Evolutionary conservation across 2,329 filamentous ascomycete species (phyloP).

Genomic region (Hymenoscyphus fraxineus): DNA sequence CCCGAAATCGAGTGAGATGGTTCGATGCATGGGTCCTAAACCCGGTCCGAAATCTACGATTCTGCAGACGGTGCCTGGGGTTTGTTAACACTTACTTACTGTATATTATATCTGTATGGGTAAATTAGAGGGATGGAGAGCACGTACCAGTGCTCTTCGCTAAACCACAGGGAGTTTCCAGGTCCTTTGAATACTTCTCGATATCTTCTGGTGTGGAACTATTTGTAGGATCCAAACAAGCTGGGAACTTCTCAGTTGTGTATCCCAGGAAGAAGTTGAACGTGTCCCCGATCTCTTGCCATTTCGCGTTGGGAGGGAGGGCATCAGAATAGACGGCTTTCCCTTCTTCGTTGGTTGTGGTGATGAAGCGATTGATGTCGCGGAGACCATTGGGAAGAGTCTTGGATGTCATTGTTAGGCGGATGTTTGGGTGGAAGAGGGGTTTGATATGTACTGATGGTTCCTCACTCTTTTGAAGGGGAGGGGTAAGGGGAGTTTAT

Average conservation of each 20-base stretch:
- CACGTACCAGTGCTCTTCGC: constrained; percentile 15
- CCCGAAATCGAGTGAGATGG: constrained; percentile 41
- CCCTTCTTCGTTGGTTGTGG: constrained; percentile 17
- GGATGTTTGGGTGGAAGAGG: not conserved
- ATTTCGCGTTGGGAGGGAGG: constrained; percentile 13
- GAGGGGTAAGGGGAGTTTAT: not conserved
- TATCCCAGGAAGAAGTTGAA: constrained; percentile 25
- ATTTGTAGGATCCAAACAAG: constrained; percentile 14
- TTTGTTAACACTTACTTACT: not conserved
- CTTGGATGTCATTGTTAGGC: not conserved
- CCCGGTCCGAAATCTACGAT: constrained; percentile 27
- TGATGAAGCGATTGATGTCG: constrained; percentile 22
- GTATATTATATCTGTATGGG: not conserved
- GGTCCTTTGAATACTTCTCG: constrained; percentile 16
- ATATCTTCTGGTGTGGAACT: constrained; percentile 18
- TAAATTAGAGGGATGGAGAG: not conserved
- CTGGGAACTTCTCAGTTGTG: constrained; percentile 22
- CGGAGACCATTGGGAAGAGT: constrained; percentile 21
- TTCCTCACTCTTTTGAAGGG: not conserved
- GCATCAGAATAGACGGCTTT: constrained; percentile 20
- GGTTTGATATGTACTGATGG: not conserved
- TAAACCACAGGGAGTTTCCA: constrained; percentile 21
- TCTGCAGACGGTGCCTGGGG: constrained; percentile 8
- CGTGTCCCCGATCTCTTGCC: constrained; percentile 13
- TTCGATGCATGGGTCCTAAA: constrained; percentile 40